These are phyloP conservation scores for Curvularia eragrostidis DNA, from an alignment of 2,329 filamentous ascomycete species.

Conservation along the genomic window DNA sequence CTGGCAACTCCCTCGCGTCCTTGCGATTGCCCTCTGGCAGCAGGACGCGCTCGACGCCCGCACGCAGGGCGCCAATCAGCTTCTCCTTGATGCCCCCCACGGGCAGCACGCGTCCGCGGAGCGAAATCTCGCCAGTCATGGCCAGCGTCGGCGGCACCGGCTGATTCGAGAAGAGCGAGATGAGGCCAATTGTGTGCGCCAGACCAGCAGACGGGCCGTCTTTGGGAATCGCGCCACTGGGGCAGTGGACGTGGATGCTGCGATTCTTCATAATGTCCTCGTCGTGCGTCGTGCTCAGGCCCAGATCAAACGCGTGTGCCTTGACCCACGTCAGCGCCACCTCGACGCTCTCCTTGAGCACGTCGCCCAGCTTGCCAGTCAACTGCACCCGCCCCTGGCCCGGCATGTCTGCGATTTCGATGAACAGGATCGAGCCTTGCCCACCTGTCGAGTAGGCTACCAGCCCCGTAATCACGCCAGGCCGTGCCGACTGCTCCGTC, in stretches of 20 bases:
- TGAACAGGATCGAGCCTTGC: conserved; percentile 96
- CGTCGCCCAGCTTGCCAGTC: conserved; percentile 94
- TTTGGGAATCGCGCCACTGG: conserved; percentile 92
- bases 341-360: conserved; percentile 96
- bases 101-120: conserved; percentile 88
- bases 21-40: conserved; percentile 89
- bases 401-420: conserved; percentile 97
- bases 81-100: conserved; percentile 99
- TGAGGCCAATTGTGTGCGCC: conserved; percentile 90
- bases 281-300: conserved; percentile 77
- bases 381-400: conserved; percentile 90
- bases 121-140: conserved; percentile 84
- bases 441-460: conserved; percentile 93
- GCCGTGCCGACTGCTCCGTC: conserved; percentile 79
- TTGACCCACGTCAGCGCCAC: conserved; percentile 98
- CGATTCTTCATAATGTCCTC: conserved; percentile 97
- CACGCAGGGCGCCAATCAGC: conserved; percentile 88
- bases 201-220: conserved; percentile 85
- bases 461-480: conserved; percentile 93
- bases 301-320: conserved; percentile 89
- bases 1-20: conserved; percentile 87
- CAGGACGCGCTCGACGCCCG: conserved; percentile 92
- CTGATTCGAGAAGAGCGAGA: conserved; percentile 86
- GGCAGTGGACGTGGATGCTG: conserved; percentile 95
- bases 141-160: conserved; percentile 89